A percentile compares a stretch with the other conserved stretches of the same genome.
Evolutionary conservation across 2,329 filamentous ascomycete genomes (phyloP).

Genomic region (Xylariaceae sp.): DNA sequence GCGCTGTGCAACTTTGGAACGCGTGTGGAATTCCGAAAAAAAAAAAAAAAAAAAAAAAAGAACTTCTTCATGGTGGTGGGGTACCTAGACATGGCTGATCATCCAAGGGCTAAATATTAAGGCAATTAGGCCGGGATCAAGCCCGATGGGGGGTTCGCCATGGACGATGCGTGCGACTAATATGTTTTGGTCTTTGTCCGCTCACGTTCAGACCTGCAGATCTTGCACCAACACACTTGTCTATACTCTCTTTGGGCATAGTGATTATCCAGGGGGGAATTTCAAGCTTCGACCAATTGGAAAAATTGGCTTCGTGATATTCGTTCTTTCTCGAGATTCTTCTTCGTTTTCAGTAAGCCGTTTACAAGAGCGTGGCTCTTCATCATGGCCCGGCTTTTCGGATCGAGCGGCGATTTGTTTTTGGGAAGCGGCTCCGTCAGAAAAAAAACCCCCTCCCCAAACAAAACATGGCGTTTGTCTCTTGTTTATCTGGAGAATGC

Average conservation of each 20-base stretch:
- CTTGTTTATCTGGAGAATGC: constrained; percentile 3
- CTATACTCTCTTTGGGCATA: constrained; percentile 5
- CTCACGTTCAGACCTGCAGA: constrained; percentile 11
- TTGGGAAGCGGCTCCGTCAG: neutral
- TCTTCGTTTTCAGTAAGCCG: neutral
- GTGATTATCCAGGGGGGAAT: constrained; percentile 6
- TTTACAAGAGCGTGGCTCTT: neutral
- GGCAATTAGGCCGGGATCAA: constrained; percentile 11
- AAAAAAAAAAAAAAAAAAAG: neutral
- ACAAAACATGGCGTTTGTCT: constrained; percentile 2
- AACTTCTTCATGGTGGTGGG: constrained; percentile 9
- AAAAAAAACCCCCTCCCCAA: neutral
- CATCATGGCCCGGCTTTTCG: neutral
- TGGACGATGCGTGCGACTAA: constrained; percentile 12
- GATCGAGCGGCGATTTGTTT: neutral
- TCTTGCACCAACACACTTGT: constrained; percentile 3
- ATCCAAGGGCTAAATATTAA: constrained; percentile 9
- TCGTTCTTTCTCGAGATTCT: constrained; percentile 13
- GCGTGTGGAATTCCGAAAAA: neutral
- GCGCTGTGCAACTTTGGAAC: constrained; percentile 9
- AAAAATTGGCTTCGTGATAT: constrained; percentile 22
- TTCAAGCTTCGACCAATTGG: constrained; percentile 34
- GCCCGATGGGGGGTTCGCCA: constrained; percentile 1
- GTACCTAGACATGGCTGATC: constrained; percentile 3
- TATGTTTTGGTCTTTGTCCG: constrained; percentile 6